Base-by-base conservation (phyloP, 306 rosid genomes). In the Cicer cuneatum region DNA sequence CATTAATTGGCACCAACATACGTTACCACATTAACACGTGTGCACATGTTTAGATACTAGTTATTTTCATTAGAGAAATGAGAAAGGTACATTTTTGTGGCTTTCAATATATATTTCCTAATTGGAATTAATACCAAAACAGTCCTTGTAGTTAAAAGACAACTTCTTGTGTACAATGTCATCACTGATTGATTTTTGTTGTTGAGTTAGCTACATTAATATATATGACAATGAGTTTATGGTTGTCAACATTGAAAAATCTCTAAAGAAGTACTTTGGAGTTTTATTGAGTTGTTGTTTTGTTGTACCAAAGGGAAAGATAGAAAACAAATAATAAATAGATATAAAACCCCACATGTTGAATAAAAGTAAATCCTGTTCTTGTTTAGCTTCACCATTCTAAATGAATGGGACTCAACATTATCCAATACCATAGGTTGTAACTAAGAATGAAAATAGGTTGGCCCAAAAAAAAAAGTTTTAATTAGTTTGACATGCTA, bases 91-190 rank as follows among this genome's bases (percentile, higher is more conserved):
- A 62, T 29, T 61, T 75, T 70, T 64, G 69, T 66, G 41, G 49
- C 21, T 49, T 74, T 58, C 9, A 10, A 47, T 18, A 38, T 68
- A 41, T 51, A 7, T 45, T 43, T 65, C 61, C 29, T 57, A 39
- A 35, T 69, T 81, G 73, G 72, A 61, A 19, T 24, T 52, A 42
- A 35, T 43, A 52, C 53, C 51, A 82, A 65, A 76, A 1, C 52
- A 76, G 66, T 48, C 79, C 11, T 66, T 76, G 40, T 82, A 81
- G 57, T 39, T n/a, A 77, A 56, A 66, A 21, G 51, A 65, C 71
- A 65, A 65, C 18, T 63, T n/a, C 16, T 10, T 63, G 6, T 18
- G 60, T 19, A 41, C 65, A 69, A 10, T 42, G 13, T 12, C 14
- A 72, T 70, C 59, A 16, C 69, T 62, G 39, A 14, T 51, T 72